phyloP scores from a whole-genome alignment of 352 stramenopile species.

The Pythium dissotocum region DNA sequence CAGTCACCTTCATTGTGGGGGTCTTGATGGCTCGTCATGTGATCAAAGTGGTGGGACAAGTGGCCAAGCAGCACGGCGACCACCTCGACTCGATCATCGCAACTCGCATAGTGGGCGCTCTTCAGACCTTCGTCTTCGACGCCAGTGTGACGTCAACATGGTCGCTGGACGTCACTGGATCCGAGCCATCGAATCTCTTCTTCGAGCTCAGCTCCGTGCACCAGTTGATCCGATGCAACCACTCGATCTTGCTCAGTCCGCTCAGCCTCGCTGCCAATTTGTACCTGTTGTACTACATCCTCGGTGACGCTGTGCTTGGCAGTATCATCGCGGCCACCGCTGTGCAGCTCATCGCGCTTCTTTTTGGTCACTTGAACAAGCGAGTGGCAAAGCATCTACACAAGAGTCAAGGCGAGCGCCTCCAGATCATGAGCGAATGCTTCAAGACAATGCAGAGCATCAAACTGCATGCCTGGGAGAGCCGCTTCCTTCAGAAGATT shows the following conservation, averaged over 20 bases:
- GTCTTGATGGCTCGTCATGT: slow-evolving; percentile 6
- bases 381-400: background rate
- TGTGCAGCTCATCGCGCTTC: slow-evolving; percentile 5
- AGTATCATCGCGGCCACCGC: slow-evolving; percentile 9
- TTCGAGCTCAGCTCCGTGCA: slow-evolving; percentile 11
- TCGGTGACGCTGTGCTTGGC: slow-evolving; percentile 18
- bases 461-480: slow-evolving; percentile 23
- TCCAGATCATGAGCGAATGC: slow-evolving; percentile 22
- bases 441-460: slow-evolving; percentile 25
- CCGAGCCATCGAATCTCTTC: slow-evolving; percentile 18
- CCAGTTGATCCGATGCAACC: background rate
- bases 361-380: slow-evolving; percentile 2
- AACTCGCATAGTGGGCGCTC: slow-evolving; percentile 2
- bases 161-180: slow-evolving; percentile 7
- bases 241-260: slow-evolving; percentile 5
- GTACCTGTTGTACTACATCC: slow-evolving; percentile 20
- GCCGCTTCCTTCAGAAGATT: slow-evolving; percentile 13
- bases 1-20: background rate
- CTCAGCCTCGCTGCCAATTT: slow-evolving; percentile 14
- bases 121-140: slow-evolving; percentile 22
- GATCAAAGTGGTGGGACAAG: background rate
- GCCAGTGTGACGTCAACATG: slow-evolving; percentile 1
- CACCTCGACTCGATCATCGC: background rate
- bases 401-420: slow-evolving; percentile 3
- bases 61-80: slow-evolving; percentile 1